Evolutionary conservation across 2,329 filamentous ascomycete genomes (phyloP).

Genomic region (Diaporthe velutina): DNA sequence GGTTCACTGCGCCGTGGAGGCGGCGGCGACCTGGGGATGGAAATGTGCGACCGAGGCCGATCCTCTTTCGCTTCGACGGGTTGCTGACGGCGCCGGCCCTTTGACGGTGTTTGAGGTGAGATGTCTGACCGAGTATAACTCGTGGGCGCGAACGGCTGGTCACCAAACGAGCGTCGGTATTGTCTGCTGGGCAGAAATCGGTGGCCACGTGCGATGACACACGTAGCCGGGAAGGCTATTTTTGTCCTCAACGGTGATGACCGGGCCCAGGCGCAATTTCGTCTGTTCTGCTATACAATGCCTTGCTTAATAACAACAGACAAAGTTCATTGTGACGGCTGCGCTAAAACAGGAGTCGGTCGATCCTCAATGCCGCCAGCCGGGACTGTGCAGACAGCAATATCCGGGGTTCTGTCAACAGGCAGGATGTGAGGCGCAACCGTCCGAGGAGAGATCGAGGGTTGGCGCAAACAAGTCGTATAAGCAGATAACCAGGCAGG

Average conservation of each 20-base stretch:
- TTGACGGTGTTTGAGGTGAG: slow-evolving; percentile 8
- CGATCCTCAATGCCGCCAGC: neutral
- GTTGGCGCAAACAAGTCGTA: neutral
- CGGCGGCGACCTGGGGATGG: neutral
- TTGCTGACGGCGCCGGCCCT: neutral
- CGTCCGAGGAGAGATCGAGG: neutral
- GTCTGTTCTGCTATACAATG: slow-evolving; percentile 7
- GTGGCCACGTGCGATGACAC: slow-evolving; percentile 6
- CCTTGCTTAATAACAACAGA: neutral
- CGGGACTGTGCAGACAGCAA: neutral
- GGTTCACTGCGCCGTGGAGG: neutral
- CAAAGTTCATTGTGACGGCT: slow-evolving; percentile 22
- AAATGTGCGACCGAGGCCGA: neutral
- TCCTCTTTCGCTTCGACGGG: neutral
- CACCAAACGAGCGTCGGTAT: neutral
- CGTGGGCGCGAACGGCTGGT: neutral
- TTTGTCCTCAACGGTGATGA: slow-evolving; percentile 20
- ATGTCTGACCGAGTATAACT: neutral
- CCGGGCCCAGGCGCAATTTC: slow-evolving; percentile 22
- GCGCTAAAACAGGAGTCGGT: slow-evolving; percentile 15
- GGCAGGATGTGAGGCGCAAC: neutral
- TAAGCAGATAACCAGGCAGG: neutral
- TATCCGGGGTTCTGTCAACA: neutral
- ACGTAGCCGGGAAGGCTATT: slow-evolving; percentile 4
- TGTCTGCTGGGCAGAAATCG: neutral